Evolutionary conservation across 1,284 basidiomycete genomes (phyloP), one percentile per base, ranked within the genome.

Genomic region (Tylopilus sp.): DNA sequence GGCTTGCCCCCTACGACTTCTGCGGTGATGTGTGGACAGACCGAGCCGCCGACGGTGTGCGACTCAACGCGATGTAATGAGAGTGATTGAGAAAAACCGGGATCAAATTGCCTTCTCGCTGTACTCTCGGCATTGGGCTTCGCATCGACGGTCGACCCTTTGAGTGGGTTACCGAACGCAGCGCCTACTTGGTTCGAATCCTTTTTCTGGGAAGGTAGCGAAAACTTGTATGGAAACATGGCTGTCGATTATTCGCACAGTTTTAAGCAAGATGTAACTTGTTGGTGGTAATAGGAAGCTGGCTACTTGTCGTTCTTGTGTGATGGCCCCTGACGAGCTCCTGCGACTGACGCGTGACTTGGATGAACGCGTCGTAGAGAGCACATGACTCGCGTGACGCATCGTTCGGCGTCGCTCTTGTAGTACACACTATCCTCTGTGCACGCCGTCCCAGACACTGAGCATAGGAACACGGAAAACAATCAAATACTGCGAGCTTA

Each of bases 171-270:
- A 15, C 38, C 16, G n/a, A 59, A 44, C 18, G 30, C 12, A n/a
- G 34, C 4, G 16, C 46, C 41, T 15, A 16, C 25, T 15, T 46
- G 47, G 41, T 12, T 42, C 2, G 18, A 25, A 6, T 60, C 51
- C 25, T 54, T 49, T 35, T 48, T 60, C 45, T 49, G 55, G 15
- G 49, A 33, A 26, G 50, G 44, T 2, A 44, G 38, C 15, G 52
- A 45, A 34, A 66, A 59, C 35, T 54, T 63, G 57, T 47, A 63
- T 3, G 53, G 50, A 28, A 53, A 48, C 48, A 64, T 60, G 29
- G 34, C 6, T 10, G 26, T 51, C 16, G 19, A 44, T 28, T 29
- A 13, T 39, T 48, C 33, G 42, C 21, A 10, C 25, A 12, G 21
- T 26, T 19, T n/a, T 6, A 15, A 38, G 18, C n/a, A 13, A 9